phyloP scores from a whole-genome alignment of 495 filamentous ascomycete genomes.

The Podospora australis region DNA sequence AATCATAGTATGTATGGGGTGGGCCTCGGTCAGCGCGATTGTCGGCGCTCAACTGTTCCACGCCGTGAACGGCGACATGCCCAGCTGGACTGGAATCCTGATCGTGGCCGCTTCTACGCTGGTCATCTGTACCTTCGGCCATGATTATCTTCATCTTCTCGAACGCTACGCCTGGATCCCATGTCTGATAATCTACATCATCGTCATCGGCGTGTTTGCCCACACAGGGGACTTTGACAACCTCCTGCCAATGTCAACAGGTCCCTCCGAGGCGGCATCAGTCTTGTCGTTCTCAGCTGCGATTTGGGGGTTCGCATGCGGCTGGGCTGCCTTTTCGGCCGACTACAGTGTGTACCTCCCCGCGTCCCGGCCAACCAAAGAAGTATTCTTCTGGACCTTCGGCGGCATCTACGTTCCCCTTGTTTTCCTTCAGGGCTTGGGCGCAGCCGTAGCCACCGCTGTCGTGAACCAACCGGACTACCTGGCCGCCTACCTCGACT shows the following conservation, averaged over 20 bases:
- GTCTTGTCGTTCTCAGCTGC: slow-evolving; percentile 68
- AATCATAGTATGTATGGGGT: slow-evolving; percentile 69
- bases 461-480: slow-evolving; percentile 52
- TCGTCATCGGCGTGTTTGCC: slow-evolving; percentile 67
- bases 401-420: slow-evolving; percentile 64
- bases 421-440: slow-evolving; percentile 73
- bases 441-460: slow-evolving; percentile 65
- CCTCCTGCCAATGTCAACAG: slow-evolving; percentile 55
- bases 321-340: slow-evolving; percentile 74
- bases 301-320: slow-evolving; percentile 72
- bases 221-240: slow-evolving; percentile 65
- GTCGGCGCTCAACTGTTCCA: slow-evolving; percentile 79
- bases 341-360: slow-evolving; percentile 86
- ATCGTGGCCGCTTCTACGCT: slow-evolving; percentile 69
- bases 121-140: slow-evolving; percentile 66
- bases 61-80: slow-evolving; percentile 64
- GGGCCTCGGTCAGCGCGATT: slow-evolving; percentile 70
- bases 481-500: slow-evolving; percentile 49
- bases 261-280: slow-evolving; percentile 54
- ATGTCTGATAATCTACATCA: slow-evolving; percentile 69
- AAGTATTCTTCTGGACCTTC: slow-evolving; percentile 66
- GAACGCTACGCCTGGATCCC: slow-evolving; percentile 79
- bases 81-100: slow-evolving; percentile 70
- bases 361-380: slow-evolving; percentile 43
- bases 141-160: slow-evolving; percentile 74